Evolutionary conservation across 441 rosid genomes (phyloP), one percentile per base, ranked within the genome.

Genomic region (Hura crepitans): DNA sequence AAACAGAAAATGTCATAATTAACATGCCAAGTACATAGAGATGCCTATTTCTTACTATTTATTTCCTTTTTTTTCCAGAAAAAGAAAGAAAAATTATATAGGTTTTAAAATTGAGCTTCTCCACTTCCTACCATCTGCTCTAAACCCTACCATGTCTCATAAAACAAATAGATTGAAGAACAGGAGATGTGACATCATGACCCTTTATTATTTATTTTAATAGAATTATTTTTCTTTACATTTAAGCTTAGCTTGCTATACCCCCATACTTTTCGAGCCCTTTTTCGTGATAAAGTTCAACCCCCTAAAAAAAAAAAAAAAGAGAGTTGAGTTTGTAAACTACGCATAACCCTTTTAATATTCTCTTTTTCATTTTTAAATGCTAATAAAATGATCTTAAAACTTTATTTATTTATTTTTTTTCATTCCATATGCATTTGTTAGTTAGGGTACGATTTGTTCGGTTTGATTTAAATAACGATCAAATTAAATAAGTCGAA

Each of bases 91-190:
- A 13, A 59, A 42, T 59, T 28, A 33, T 57, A 28, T 57, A 30
- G 9, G 37, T 13, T 25, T 22, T 55, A 53, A 6, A 53, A 59
- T 43, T 61, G 9, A 28, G 11, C 65, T 63, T 71, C 78, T 37
- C 65, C 67, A 15, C 56, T 42, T 22, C 72, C 72, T 69, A 30
- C 69, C 70, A 69, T 73, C 53, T 50, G 8, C 47, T 75, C 28
- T 23, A 17, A 56, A 22, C 75, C 77, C 81, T 66, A 75, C 78
- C 77, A 47, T 69, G 75, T 72, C 66, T 65, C 54, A 27, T 47
- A 46, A 27, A n/a, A n/a, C n/a, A n/a, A n/a, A n/a, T n/a, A n/a
- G n/a, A n/a, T 20, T 55, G 10, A 73, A 69, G 67, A 62, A 53
- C 13, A 31, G 47, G 59, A 69, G 33, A 28, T 70, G 57, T 53